Evolutionary conservation across 2,329 filamentous ascomycete species (phyloP).

Genomic region (Acarospora socialis): DNA sequence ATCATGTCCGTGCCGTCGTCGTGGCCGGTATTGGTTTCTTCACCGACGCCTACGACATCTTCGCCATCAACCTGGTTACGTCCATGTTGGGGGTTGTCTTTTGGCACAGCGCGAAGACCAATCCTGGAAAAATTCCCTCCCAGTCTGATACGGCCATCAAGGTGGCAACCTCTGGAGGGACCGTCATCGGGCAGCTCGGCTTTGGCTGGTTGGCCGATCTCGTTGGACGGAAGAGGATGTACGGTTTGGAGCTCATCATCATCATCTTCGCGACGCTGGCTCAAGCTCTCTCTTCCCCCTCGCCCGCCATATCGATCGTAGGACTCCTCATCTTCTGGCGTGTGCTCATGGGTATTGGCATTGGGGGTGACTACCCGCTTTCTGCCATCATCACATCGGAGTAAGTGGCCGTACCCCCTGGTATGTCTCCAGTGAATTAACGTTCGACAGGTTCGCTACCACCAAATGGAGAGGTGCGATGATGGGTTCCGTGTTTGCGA

Average conservation of each 20-base stretch:
- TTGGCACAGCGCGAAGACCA: constrained; percentile 34
- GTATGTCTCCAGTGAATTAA: background rate
- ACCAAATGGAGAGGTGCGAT: constrained; percentile 77
- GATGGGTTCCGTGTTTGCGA: constrained; percentile 76
- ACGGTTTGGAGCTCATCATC: constrained; percentile 65
- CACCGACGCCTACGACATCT: constrained; percentile 75
- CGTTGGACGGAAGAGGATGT: constrained; percentile 70
- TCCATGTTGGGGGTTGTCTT: constrained; percentile 69
- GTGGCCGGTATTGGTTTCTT: constrained; percentile 82
- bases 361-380: constrained; percentile 71
- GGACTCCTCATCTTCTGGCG: constrained; percentile 60
- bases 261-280: constrained; percentile 68
- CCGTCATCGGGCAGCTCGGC: constrained; percentile 65
- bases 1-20: constrained; percentile 61
- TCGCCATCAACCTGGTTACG: constrained; percentile 59
- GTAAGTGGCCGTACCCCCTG: constrained; percentile 20
- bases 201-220: constrained; percentile 69
- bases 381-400: constrained; percentile 76
- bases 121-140: constrained; percentile 42
- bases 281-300: constrained; percentile 51
- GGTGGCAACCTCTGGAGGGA: constrained; percentile 68
- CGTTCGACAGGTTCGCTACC: constrained; percentile 51
- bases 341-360: constrained; percentile 64
- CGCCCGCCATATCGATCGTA: constrained; percentile 44
- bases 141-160: constrained; percentile 70